Evolutionary conservation across 1,139 yeast species (phyloP).

Genomic region (Pichia sp.): DNA sequence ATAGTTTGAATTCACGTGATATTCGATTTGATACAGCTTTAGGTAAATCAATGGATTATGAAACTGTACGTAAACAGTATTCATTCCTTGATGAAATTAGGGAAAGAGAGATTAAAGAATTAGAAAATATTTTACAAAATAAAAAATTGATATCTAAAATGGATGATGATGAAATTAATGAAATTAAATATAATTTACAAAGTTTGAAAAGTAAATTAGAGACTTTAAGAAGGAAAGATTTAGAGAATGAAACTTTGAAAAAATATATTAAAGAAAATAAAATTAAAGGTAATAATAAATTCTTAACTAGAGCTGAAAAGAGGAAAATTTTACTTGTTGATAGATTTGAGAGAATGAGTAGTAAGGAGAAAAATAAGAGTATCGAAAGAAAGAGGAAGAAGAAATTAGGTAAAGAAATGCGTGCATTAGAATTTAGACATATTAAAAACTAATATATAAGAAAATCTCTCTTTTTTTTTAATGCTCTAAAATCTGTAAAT

Average conservation of each 20-base stretch:
- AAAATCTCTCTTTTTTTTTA: too few relatives aligned
- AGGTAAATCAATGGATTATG: conserved; percentile 65
- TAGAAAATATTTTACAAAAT: conserved; percentile 51
- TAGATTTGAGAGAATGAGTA: conserved; percentile 78
- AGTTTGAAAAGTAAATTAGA: conserved; percentile 71
- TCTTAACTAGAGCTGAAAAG: conserved; percentile 73
- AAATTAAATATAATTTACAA: conserved; percentile 47
- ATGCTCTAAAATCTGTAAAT: conserved; percentile 91
- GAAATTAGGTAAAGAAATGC: conserved; percentile 85
- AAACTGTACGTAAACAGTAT: conserved; percentile 64
- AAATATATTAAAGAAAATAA: conserved; percentile 38
- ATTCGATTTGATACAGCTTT: conserved; percentile 85
- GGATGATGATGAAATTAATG: conserved; percentile 42
- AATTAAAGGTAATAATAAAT: conserved; percentile 36
- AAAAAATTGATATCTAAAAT: conserved; percentile 42
- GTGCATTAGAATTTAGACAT: conserved; percentile 55
- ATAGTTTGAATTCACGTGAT: conserved; percentile 47
- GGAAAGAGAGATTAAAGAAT: conserved; percentile 55
- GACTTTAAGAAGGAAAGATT: conserved; percentile 66
- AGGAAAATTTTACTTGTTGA: conserved; percentile 81
- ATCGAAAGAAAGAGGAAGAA: conserved; percentile 93
- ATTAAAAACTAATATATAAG: too few relatives aligned
- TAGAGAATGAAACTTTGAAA: conserved; percentile 57
- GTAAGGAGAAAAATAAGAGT: conserved; percentile 75
- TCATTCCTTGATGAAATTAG: conserved; percentile 82